phyloP scores from a whole-genome alignment of 2,329 filamentous ascomycete genomes.

The Xylariaceae sp. region DNA sequence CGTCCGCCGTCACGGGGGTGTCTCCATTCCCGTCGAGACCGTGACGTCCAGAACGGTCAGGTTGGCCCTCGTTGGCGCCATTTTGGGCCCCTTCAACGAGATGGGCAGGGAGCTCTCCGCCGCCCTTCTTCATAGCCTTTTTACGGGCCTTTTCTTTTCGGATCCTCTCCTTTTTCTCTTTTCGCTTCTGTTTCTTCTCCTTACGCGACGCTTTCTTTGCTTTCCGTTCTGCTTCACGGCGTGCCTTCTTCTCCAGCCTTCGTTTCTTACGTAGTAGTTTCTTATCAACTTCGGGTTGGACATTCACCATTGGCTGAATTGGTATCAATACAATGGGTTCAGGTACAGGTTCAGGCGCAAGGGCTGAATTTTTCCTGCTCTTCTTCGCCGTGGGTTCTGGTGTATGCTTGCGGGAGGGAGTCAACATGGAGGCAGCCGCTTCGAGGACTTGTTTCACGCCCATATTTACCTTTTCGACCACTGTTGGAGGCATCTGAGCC shows the following conservation, averaged over 20 bases:
- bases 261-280: constrained; percentile 18
- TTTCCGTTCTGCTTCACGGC: constrained; percentile 14
- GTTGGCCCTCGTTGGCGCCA: constrained; percentile 9
- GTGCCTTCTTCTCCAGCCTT: constrained; percentile 18
- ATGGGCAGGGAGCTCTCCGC: constrained; percentile 16
- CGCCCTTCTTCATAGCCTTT: constrained; percentile 17
- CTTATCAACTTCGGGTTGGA: background rate
- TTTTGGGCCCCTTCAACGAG: constrained; percentile 10
- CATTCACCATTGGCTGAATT: background rate
- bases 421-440: constrained; percentile 7
- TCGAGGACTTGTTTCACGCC: constrained; percentile 12
- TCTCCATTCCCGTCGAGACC: constrained; percentile 27
- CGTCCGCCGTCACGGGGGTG: constrained; percentile 18
- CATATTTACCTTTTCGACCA: constrained; percentile 14
- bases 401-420: background rate
- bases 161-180: constrained; percentile 17
- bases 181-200: constrained; percentile 18
- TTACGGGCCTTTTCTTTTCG: constrained; percentile 19
- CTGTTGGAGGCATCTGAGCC: constrained; percentile 7
- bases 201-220: constrained; percentile 19
- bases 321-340: constrained; percentile 1
- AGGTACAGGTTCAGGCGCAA: constrained; percentile 9
- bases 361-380: background rate
- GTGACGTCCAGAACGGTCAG: constrained; percentile 13
- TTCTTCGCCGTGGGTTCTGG: background rate